Evolutionary conservation across 257 asterid species (phyloP).

Genomic region (Ballota nigra): DNA sequence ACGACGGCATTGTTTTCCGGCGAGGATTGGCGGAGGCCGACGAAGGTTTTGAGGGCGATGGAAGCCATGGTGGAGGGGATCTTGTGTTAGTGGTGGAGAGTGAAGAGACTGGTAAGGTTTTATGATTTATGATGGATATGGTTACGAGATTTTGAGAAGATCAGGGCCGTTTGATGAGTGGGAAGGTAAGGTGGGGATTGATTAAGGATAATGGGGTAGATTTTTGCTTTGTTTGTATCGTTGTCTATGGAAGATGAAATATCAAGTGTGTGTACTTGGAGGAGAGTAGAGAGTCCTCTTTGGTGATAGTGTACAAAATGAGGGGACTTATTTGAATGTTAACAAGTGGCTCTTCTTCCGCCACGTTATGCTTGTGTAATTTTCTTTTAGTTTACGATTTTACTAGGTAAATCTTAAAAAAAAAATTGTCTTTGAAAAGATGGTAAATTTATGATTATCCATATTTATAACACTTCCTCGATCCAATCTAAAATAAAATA

Average conservation of each 20-base stretch:
- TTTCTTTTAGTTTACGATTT: too few relatives aligned
- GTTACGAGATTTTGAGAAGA: conserved; percentile 46
- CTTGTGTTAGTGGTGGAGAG: conserved; percentile 18
- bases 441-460: too few relatives aligned
- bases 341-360: conserved; percentile 29
- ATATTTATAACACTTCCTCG: too few relatives aligned
- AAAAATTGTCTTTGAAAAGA: too few relatives aligned
- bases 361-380: conserved; percentile 34
- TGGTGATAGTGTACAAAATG: neutral
- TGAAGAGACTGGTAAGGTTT: conserved; percentile 14
- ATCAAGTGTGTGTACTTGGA: neutral
- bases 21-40: conserved; percentile 78
- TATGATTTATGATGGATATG: conserved; percentile 58
- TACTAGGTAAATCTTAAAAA: too few relatives aligned
- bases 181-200: conserved; percentile 45
- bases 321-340: conserved; percentile 24
- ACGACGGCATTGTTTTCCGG: conserved; percentile 40
- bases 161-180: conserved; percentile 44
- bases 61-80: conserved; percentile 49
- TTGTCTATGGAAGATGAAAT: neutral
- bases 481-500: too few relatives aligned
- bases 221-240: conserved; percentile 32
- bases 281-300: neutral
- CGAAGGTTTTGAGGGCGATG: conserved; percentile 74
- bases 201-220: conserved; percentile 51